Evolutionary conservation across 2,329 filamentous ascomycete genomes (phyloP).

Genomic region (Xylariomycetidae sp.): DNA sequence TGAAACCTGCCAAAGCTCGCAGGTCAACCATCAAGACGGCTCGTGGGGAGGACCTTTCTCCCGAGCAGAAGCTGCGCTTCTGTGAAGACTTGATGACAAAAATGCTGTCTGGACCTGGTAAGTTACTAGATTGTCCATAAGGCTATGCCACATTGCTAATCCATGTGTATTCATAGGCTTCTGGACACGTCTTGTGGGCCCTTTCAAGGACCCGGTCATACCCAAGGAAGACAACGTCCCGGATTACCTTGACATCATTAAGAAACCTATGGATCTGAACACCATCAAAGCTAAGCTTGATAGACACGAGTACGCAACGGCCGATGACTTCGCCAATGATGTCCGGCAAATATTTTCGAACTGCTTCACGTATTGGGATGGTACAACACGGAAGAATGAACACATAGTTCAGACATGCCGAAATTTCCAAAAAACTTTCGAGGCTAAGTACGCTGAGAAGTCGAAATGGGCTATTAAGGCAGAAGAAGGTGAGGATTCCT

Average conservation of each 20-base stretch:
- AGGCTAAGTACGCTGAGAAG: no score
- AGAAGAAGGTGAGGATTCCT: no score
- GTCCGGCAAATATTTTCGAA: conserved; percentile 60
- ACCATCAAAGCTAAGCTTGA: conserved; percentile 60
- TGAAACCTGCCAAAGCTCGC: no score
- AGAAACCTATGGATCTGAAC: conserved; percentile 56
- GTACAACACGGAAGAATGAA: no score
- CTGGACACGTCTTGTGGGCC: conserved; percentile 62
- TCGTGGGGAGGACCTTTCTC: conserved; percentile 27
- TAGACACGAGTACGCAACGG: conserved; percentile 42
- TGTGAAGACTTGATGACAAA: conserved; percentile 53
- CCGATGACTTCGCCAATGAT: conserved; percentile 52
- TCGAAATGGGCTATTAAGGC: no score
- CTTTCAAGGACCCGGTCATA: conserved; percentile 57
- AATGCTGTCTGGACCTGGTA: conserved; percentile 60
- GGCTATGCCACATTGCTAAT: no score
- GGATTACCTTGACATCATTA: conserved; percentile 58
- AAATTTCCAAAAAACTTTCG: no score
- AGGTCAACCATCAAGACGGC: conserved; percentile 19
- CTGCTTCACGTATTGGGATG: conserved; percentile 61
- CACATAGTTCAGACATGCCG: no score
- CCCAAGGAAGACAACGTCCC: conserved; percentile 53
- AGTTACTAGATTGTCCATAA: no score
- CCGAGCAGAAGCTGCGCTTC: conserved; percentile 49
- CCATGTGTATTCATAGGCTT: conserved; percentile 40